Percentiles rank a stretch among this genome's conserved stretches.
phyloP scores from a whole-genome alignment of 768 basidiomycete species.

The Heimioporus sp. region DNA sequence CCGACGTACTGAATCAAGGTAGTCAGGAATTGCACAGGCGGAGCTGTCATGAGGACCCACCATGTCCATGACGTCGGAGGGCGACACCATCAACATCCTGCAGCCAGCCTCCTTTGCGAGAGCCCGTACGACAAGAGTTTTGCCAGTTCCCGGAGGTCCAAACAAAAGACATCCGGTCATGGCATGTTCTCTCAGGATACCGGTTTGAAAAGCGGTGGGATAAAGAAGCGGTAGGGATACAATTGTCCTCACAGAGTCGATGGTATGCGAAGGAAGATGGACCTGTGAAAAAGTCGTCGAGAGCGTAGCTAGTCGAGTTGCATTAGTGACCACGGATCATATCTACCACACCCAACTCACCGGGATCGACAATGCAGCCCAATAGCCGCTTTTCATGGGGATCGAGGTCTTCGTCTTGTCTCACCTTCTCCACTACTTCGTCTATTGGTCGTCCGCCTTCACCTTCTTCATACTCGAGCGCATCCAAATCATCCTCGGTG shows the following conservation, averaged over 20 bases:
- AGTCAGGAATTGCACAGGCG: background rate
- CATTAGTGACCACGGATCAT: constrained; percentile 3
- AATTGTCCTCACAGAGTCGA: constrained; percentile 89
- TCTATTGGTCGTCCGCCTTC: constrained; percentile 39
- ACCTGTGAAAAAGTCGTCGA: constrained; percentile 86
- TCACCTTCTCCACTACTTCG: constrained; percentile 75
- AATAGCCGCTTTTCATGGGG: constrained; percentile 79
- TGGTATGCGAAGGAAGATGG: constrained; percentile 83
- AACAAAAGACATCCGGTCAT: constrained; percentile 92
- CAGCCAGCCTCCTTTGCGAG: constrained; percentile 93
- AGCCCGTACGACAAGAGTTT: constrained; percentile 86
- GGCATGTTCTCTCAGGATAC: constrained; percentile 86
- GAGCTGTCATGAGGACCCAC: constrained; percentile 38
- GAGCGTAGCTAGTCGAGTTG: constrained; percentile 51
- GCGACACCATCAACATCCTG: constrained; percentile 86
- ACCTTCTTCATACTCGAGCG: constrained; percentile 33
- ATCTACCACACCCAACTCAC: constrained; percentile 35
- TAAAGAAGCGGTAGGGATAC: constrained; percentile 87
- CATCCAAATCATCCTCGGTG: constrained; percentile 30
- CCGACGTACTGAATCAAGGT: constrained; percentile 64
- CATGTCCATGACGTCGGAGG: constrained; percentile 97
- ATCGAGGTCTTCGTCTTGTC: constrained; percentile 72
- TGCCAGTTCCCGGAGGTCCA: constrained; percentile 92
- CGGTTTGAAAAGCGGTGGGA: constrained; percentile 83
- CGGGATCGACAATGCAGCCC: constrained; percentile 82